Evolutionary conservation across 2,329 filamentous ascomycete genomes (phyloP), one percentile per base, ranked within the genome.

Genomic region (Aspergillus sp.): DNA sequence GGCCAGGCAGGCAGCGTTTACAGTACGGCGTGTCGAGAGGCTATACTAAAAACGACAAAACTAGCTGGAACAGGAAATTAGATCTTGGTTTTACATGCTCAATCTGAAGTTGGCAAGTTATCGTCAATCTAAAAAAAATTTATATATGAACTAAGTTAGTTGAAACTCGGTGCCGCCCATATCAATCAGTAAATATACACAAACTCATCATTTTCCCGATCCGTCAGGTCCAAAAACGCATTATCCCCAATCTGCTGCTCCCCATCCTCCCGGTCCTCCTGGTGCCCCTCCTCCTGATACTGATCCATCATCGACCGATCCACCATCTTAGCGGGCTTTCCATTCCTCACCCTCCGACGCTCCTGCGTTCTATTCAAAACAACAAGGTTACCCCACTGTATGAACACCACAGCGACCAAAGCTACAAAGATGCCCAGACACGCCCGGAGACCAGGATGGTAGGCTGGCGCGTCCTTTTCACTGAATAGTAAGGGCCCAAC

Each of bases 131-230:
- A 27, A 27, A 9, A 2, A 9, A n/a, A n/a, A n/a, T n/a, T n/a
- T n/a, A n/a, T 3, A 10, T 9, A 27, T 27, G 7, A 27, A 10
- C 2, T 27, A 27, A 4, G n/a, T n/a, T n/a, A n/a, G n/a, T n/a
- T 9, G 5, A 12, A n/a, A 30, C 25, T 30, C 7, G 10, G 9
- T 5, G 10, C 9, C 25, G 10, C 25, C 25, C 25, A 42, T 42
- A 2, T 6, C 2, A 15, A 25, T 43, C 23, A 81, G 56, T 82
- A 82, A 42, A 82, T 74, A 63, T 81, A 84, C 13, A 84, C 74
- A 66, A 86, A 86, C 57, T 86, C 82, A 49, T 86, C 81, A 55
- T 86, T 86, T 67, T 82, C 69, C 17, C 76, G 66, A 62, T 86
- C 83, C 1, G 83, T 84, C 54, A 84, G 55, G 64, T 86, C 83